phyloP scores from a whole-genome alignment of 306 rosid species.

The Hippophae rhamnoides region DNA sequence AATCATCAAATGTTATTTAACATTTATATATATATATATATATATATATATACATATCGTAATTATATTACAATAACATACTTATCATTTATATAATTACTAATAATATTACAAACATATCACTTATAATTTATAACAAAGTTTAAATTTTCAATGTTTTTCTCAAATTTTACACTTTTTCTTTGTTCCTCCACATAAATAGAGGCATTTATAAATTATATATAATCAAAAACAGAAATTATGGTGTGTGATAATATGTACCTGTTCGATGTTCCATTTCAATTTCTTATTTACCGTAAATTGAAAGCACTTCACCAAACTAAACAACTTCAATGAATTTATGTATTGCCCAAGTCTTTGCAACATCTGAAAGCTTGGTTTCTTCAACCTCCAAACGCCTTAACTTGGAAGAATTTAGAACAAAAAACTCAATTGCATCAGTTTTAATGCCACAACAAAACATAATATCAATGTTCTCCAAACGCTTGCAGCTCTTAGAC shows the following conservation, averaged over 20 bases:
- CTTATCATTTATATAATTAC: no score
- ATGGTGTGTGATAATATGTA: constrained; percentile 5
- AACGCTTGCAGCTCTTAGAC: constrained; percentile 47
- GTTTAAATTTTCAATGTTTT: no score
- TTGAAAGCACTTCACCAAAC: neutral
- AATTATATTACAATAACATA: no score
- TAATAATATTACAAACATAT: no score
- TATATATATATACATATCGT: no score
- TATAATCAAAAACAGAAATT: no score
- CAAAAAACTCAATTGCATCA: constrained; percentile 40
- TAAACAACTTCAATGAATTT: constrained; percentile 47
- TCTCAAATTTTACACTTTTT: no score
- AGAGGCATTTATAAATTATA: no score
- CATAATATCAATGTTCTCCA: constrained; percentile 57
- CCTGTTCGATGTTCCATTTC: constrained; percentile 26
- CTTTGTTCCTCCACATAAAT: no score
- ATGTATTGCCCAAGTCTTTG: constrained; percentile 36
- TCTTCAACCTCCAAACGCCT: constrained; percentile 57
- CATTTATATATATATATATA: no score
- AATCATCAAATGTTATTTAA: no score
- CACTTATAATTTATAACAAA: no score
- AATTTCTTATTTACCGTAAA: constrained; percentile 10
- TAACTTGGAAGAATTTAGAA: constrained; percentile 38
- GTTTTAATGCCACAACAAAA: constrained; percentile 47
- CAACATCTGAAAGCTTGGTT: constrained; percentile 49